Evolutionary conservation across 306 rosid species (phyloP).

Genomic region (Medicago truncatula): MtrunA17r5.0-ANR NC_053042.1:22252501-22253000

Average conservation of each 20-base stretch:
- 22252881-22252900: neutral
- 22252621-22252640: too few species aligned
- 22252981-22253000: neutral
- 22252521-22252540: neutral
- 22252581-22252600: too few species aligned
- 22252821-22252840: neutral
- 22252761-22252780: neutral
- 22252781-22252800: conserved; percentile 15
- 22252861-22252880: neutral
- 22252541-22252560: neutral
- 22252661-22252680: too few species aligned
- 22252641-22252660: too few species aligned
- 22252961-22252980: conserved; percentile 89
- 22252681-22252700: too few species aligned
- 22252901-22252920: neutral
- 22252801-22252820: neutral
- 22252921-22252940: conserved; percentile 98
- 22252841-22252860: neutral
- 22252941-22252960: conserved; percentile 99
- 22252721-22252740: neutral
- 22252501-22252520: neutral
- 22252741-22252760: neutral
- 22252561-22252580: neutral
- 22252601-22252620: neutral
- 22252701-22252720: too few species aligned